These are phyloP conservation scores for Lachnellula suecica DNA, from an alignment of 2,329 filamentous ascomycete species.

Conservation along the genomic window DNA sequence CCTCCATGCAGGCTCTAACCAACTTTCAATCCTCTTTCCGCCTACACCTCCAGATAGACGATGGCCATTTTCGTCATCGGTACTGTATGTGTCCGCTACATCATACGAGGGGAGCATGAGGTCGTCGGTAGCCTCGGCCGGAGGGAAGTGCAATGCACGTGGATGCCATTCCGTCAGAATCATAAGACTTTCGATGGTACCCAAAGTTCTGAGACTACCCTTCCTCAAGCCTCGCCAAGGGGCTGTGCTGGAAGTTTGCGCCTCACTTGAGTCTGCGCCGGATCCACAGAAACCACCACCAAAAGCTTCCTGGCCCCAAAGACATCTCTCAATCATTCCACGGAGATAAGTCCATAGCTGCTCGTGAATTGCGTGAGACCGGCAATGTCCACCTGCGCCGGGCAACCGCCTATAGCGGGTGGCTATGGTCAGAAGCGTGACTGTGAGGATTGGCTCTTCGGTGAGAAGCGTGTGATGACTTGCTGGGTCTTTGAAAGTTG, in stretches of 20 bases:
- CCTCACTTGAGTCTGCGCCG: slow-evolving; percentile 53
- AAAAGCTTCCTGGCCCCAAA: slow-evolving; percentile 96
- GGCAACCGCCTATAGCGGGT: slow-evolving; percentile 81
- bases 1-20: slow-evolving; percentile 94
- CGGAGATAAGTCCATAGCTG: slow-evolving; percentile 93
- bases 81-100: slow-evolving; percentile 38
- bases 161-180: slow-evolving; percentile 98
- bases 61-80: slow-evolving; percentile 43
- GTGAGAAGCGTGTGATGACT: slow-evolving; percentile 78
- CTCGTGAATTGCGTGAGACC: slow-evolving; percentile 89
- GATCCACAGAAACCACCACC: slow-evolving; percentile 83
- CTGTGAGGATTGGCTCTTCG: slow-evolving; percentile 89
- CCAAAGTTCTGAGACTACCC: slow-evolving; percentile 82
- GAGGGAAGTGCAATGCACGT: slow-evolving; percentile 88
- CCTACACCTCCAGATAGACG: slow-evolving; percentile 59
- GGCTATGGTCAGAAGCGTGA: slow-evolving; percentile 87
- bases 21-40: slow-evolving; percentile 85
- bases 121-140: slow-evolving; percentile 72
- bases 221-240: slow-evolving; percentile 69
- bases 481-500: slow-evolving; percentile 81
- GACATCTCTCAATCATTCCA: slow-evolving; percentile 90
- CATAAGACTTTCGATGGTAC: slow-evolving; percentile 91
- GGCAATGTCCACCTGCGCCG: slow-evolving; percentile 77
- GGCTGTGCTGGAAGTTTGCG: slow-evolving; percentile 65
- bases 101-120: slow-evolving; percentile 63